phyloP scores from a whole-genome alignment of 1,284 basidiomycete genomes.

The Xanthoconium separans region DNA sequence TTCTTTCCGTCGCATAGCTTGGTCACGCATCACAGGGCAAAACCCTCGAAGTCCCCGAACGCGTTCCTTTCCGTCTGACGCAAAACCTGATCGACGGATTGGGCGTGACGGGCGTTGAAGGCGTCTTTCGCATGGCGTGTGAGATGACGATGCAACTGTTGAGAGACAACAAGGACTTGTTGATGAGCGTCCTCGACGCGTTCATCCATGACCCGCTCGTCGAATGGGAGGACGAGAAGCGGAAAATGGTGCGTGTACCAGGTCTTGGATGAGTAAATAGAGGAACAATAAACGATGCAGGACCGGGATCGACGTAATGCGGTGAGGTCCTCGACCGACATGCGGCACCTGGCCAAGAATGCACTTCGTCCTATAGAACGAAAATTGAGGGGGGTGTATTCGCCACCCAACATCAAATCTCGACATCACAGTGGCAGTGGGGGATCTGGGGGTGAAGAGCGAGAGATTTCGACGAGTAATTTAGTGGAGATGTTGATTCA shows the following conservation, averaged over 20 bases:
- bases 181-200: constrained; percentile 96
- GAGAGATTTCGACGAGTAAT: constrained; percentile 77
- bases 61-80: constrained; percentile 94
- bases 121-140: constrained; percentile 90
- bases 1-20: not conserved
- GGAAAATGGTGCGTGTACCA: constrained; percentile 47
- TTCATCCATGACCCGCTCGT: constrained; percentile 98
- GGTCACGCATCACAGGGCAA: constrained; percentile 58
- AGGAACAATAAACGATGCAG: constrained; percentile 13
- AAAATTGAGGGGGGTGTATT: constrained; percentile 81
- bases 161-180: constrained; percentile 87
- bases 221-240: constrained; percentile 88
- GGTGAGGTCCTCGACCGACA: constrained; percentile 48
- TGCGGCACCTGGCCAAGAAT: constrained; percentile 66
- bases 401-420: constrained; percentile 49
- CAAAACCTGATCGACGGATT: constrained; percentile 94
- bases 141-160: constrained; percentile 91
- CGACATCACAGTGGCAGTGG: constrained; percentile 25
- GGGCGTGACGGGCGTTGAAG: constrained; percentile 94
- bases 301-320: constrained; percentile 42
- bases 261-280: not conserved
- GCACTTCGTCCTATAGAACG: constrained; percentile 79
- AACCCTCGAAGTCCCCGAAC: constrained; percentile 86
- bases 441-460: constrained; percentile 37
- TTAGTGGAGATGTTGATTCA: constrained; percentile 89